Percentiles rank a stretch among this genome's conserved stretches.
phyloP scores from a whole-genome alignment of 306 rosid species.

The Citrullus amarus region DNA sequence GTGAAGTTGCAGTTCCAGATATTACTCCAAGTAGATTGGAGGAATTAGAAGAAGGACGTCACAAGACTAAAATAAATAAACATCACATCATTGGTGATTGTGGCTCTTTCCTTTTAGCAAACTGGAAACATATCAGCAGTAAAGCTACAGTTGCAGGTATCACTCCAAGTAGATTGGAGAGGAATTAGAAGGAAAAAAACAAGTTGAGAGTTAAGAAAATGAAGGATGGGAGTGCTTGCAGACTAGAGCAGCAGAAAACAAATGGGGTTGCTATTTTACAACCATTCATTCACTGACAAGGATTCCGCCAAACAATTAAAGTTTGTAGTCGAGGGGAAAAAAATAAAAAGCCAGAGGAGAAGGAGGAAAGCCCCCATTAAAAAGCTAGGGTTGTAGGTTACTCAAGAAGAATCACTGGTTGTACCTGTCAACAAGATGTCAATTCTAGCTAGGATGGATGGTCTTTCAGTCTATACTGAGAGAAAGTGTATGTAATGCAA shows the following conservation, averaged over 20 bases:
- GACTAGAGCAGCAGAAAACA: slow-evolving; percentile 17
- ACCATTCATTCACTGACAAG: slow-evolving; percentile 45
- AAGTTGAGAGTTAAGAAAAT: slow-evolving; percentile 11
- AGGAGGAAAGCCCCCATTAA: not conserved
- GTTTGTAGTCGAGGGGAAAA: slow-evolving; percentile 12
- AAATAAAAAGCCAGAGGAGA: not conserved
- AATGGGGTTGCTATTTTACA: slow-evolving; percentile 25
- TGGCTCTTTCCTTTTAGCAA: slow-evolving; percentile 5
- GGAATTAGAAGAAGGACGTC: slow-evolving; percentile 11
- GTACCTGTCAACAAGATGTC: slow-evolving; percentile 39
- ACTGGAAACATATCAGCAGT: slow-evolving; percentile 1
- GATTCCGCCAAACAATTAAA: slow-evolving; percentile 51
- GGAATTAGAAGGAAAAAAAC: slow-evolving; percentile 7
- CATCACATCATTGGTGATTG: slow-evolving; percentile 13
- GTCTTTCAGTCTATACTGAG: not conserved
- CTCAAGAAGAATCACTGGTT: slow-evolving; percentile 24
- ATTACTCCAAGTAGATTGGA: slow-evolving; percentile 27
- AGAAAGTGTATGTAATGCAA: not conserved
- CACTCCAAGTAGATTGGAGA: slow-evolving; percentile 30
- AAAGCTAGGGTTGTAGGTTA: slow-evolving; percentile 18
- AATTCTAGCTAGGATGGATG: slow-evolving; percentile 10
- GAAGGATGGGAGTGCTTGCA: slow-evolving; percentile 10
- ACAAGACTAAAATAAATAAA: slow-evolving; percentile 13
- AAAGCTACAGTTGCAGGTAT: slow-evolving; percentile 7
- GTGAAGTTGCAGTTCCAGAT: slow-evolving; percentile 7